Conservation (phyloP, 345 rosid genomes). For the Triadica sebifera region DNA sequence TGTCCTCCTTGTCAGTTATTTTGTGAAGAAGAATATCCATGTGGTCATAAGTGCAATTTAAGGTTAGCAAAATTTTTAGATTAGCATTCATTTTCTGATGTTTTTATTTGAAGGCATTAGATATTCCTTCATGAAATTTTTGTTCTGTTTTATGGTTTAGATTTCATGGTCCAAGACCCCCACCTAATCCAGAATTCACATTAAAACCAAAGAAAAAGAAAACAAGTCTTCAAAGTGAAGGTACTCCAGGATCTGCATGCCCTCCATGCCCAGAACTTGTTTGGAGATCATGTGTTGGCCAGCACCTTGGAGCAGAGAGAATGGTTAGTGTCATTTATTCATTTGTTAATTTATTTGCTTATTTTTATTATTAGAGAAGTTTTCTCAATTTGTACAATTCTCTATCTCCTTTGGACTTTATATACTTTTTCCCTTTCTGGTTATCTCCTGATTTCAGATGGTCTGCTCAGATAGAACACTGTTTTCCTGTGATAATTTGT, state of each 20-base stretch:
- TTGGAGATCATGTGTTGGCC: slow-evolving; percentile 82
- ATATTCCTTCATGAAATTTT: too few species aligned
- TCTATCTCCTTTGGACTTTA: background rate
- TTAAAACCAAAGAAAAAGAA: slow-evolving; percentile 83
- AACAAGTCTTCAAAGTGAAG: slow-evolving; percentile 45
- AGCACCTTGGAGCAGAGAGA: slow-evolving; percentile 79
- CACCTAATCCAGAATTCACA: slow-evolving; percentile 77
- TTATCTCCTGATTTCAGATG: slow-evolving; percentile 49
- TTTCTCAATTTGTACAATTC: background rate
- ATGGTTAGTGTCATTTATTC: slow-evolving; percentile 48
- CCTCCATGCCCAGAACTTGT: slow-evolving; percentile 88
- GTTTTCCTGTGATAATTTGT: slow-evolving; percentile 84
- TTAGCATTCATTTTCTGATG: background rate
- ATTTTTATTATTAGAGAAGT: background rate
- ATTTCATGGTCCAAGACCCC: slow-evolving; percentile 88
- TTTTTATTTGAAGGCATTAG: background rate
- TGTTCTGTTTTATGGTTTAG: slow-evolving; percentile 36
- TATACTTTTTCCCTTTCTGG: background rate
- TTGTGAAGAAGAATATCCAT: slow-evolving; percentile 83
- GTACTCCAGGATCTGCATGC: slow-evolving; percentile 77
- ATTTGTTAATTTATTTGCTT: background rate
- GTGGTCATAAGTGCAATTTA: slow-evolving; percentile 80
- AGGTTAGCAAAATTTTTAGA: slow-evolving; percentile 41
- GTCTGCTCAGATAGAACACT: slow-evolving; percentile 60
- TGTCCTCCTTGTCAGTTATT: slow-evolving; percentile 73